Evolutionary conservation across 2,329 filamentous ascomycete species (phyloP).

Genomic region (Paraconiothyrium sp.): DNA sequence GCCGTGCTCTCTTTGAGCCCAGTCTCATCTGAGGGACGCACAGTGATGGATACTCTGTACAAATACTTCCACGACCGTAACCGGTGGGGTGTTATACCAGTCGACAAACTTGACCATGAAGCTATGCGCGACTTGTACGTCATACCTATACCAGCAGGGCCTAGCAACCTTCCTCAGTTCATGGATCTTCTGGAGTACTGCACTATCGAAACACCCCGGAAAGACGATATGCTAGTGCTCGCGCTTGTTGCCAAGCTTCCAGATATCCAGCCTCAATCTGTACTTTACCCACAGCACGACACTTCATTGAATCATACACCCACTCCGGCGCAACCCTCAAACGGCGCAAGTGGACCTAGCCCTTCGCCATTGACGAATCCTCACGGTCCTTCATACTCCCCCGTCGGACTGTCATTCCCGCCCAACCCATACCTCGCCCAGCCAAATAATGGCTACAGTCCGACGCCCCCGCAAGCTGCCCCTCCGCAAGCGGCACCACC

Average conservation of each 20-base stretch:
- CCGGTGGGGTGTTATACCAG: slow-evolving; percentile 81
- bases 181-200: slow-evolving; percentile 89
- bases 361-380: slow-evolving; percentile 44
- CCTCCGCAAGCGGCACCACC: slow-evolving; percentile 17
- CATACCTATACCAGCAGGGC: slow-evolving; percentile 81
- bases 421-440: slow-evolving; percentile 25
- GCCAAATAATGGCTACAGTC: slow-evolving; percentile 15
- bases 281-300: slow-evolving; percentile 31
- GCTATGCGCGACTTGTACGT: slow-evolving; percentile 92
- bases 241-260: slow-evolving; percentile 76
- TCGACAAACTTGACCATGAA: slow-evolving; percentile 65
- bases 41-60: slow-evolving; percentile 77
- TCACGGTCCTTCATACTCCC: slow-evolving; percentile 47
- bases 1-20: slow-evolving; percentile 77
- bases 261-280: slow-evolving; percentile 44
- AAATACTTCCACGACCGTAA: slow-evolving; percentile 85
- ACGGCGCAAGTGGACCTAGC: slow-evolving; percentile 34
- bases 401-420: slow-evolving; percentile 38
- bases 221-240: slow-evolving; percentile 81
- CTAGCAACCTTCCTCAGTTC: slow-evolving; percentile 78
- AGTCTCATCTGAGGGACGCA: slow-evolving; percentile 67
- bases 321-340: slow-evolving; percentile 29
- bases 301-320: slow-evolving; percentile 24
- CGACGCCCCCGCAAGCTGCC: slow-evolving; percentile 16
- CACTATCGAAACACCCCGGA: slow-evolving; percentile 74